A percentile compares a stretch with the other conserved stretches of the same genome.
phyloP scores from a whole-genome alignment of 2,329 filamentous ascomycete genomes.

The Orbilia brochopaga region DNA sequence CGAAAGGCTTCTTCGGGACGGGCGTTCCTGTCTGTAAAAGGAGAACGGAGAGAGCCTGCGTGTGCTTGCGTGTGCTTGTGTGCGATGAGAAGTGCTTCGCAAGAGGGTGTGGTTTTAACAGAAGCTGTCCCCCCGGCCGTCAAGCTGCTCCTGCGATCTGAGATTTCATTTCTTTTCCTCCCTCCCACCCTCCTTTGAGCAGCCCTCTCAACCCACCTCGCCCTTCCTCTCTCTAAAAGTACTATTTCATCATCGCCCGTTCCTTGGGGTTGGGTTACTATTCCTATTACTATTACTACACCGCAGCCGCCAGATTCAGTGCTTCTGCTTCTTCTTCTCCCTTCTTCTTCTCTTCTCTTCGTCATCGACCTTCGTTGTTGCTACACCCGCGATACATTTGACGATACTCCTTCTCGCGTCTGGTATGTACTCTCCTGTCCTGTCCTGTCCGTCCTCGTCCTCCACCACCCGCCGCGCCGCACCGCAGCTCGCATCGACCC shows the following conservation, averaged over 20 bases:
- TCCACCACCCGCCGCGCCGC: slow-evolving; percentile 1
- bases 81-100: neutral
- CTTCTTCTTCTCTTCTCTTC: neutral
- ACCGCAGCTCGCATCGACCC: slow-evolving; percentile 35
- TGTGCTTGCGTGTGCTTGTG: slow-evolving; percentile 9
- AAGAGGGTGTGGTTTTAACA: neutral
- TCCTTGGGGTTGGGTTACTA: neutral
- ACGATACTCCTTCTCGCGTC: neutral
- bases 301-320: neutral
- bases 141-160: no score
- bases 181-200: neutral
- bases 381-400: no score
- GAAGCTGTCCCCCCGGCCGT: no score
- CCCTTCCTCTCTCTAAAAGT: neutral
- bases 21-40: slow-evolving; percentile 14
- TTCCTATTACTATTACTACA: neutral
- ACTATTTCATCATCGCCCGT: neutral
- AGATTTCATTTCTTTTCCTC: no score
- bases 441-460: no score
- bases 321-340: neutral
- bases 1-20: slow-evolving; percentile 8
- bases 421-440: neutral
- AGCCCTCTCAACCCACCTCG: neutral
- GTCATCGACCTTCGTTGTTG: no score
- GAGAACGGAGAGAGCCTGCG: slow-evolving; percentile 14